Evolutionary conservation across 2,329 filamentous ascomycete genomes (phyloP).

Genomic region (Beauveria australis): DNA sequence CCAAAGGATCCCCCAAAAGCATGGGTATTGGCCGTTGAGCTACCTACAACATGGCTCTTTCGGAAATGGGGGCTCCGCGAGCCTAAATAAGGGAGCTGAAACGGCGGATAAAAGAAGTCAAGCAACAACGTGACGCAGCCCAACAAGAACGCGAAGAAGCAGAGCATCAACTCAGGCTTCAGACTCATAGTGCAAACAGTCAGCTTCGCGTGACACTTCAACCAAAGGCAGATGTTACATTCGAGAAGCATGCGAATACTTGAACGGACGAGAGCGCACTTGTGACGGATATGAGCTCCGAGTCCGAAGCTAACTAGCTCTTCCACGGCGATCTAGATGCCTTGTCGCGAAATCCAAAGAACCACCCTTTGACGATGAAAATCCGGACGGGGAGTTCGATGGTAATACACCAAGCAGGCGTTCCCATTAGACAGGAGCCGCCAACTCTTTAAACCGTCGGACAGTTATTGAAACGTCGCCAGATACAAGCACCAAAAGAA

Average conservation of each 20-base stretch:
- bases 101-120: too few relatives aligned
- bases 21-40: too few relatives aligned
- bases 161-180: too few relatives aligned
- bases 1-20: too few relatives aligned
- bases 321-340: neutral
- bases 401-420: constrained; percentile 10
- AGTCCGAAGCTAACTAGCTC: neutral
- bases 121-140: too few relatives aligned
- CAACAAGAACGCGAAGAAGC: too few relatives aligned
- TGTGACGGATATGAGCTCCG: neutral
- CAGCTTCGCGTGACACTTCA: too few relatives aligned
- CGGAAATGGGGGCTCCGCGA: too few relatives aligned
- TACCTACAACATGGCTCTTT: too few relatives aligned
- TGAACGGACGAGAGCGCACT: neutral
- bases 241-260: constrained; percentile 1
- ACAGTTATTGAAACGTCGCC: neutral
- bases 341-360: neutral
- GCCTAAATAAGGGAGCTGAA: too few relatives aligned
- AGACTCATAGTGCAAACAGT: too few relatives aligned
- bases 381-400: neutral
- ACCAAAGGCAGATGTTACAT: too few relatives aligned
- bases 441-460: neutral
- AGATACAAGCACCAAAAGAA: neutral
- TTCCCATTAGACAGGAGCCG: constrained; percentile 15
- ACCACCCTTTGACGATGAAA: neutral